Percentiles rank a stretch among this genome's conserved stretches.
These are phyloP conservation scores for Pleurotus giganteus DNA, from an alignment of 768 basidiomycete species.

Conservation along the genomic window DNA sequence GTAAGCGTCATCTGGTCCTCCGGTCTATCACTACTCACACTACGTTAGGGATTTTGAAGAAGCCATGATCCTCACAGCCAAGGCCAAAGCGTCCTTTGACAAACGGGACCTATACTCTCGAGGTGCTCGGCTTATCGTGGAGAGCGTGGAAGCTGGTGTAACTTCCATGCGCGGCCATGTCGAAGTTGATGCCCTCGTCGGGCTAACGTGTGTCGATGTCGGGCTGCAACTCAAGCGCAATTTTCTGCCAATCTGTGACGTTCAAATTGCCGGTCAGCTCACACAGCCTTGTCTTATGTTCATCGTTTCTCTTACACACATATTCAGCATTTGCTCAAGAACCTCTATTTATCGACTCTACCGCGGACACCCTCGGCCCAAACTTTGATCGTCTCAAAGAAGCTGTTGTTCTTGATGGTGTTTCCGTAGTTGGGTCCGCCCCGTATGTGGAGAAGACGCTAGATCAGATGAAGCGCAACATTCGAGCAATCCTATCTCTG, in stretches of 20 bases:
- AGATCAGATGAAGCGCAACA: conserved; percentile 49
- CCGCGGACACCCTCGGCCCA: conserved; percentile 32
- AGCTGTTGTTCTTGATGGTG: conserved; percentile 36
- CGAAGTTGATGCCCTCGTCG: conserved; percentile 57
- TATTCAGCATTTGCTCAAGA: conserved; percentile 60
- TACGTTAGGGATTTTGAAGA: conserved; percentile 50
- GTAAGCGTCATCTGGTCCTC: conserved; percentile 29
- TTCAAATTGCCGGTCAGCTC: conserved; percentile 54
- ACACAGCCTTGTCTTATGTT: background rate
- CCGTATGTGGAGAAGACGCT: conserved; percentile 59
- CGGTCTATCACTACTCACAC: conserved; percentile 2
- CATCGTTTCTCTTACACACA: background rate
- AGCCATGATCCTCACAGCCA: conserved; percentile 50
- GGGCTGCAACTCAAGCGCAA: conserved; percentile 46
- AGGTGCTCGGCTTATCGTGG: conserved; percentile 50
- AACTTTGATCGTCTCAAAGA: conserved; percentile 45
- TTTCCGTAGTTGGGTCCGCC: conserved; percentile 60
- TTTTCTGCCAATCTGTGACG: conserved; percentile 44
- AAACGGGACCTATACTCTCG: conserved; percentile 46
- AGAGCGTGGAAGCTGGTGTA: conserved; percentile 61
- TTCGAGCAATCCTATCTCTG: conserved; percentile 48
- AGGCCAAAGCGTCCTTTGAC: conserved; percentile 49
- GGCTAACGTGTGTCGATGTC: conserved; percentile 50
- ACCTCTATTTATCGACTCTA: conserved; percentile 41
- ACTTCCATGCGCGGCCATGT: conserved; percentile 69